A percentile compares a stretch with the other conserved stretches of the same genome.
Conservation (phyloP, 345 rosid species). For the Firmiana major region DNA sequence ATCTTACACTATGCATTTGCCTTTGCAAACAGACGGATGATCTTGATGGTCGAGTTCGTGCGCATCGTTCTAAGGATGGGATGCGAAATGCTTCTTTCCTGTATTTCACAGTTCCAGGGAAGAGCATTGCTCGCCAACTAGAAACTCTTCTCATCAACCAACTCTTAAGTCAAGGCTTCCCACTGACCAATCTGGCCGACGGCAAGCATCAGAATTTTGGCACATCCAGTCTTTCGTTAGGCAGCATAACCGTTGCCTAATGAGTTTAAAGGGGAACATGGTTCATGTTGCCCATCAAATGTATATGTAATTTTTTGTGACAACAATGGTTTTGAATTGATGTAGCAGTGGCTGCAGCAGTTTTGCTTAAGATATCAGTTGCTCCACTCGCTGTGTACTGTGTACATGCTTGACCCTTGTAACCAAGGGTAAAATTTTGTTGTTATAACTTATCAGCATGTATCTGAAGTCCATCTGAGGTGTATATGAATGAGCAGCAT, state of each 20-base stretch:
- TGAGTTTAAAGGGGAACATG: background rate
- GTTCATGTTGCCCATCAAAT: background rate
- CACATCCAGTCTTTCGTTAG: conserved; percentile 33
- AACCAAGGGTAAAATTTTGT: background rate
- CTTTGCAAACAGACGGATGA: conserved; percentile 65
- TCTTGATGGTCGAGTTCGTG: conserved; percentile 72
- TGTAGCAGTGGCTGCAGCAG: conserved; percentile 37
- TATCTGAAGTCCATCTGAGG: background rate
- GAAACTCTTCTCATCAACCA: conserved; percentile 95
- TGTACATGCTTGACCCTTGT: background rate
- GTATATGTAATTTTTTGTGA: background rate
- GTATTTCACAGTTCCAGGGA: conserved; percentile 77
- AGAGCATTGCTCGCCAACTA: conserved; percentile 86
- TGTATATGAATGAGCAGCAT: background rate
- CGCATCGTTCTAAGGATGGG: conserved; percentile 70
- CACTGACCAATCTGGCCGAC: conserved; percentile 66
- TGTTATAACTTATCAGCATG: background rate
- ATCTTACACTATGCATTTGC: background rate
- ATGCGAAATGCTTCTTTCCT: conserved; percentile 66
- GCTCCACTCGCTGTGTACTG: conserved; percentile 26
- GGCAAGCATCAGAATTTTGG: conserved; percentile 95
- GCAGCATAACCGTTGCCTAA: conserved; percentile 30
- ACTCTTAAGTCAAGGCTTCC: conserved; percentile 58
- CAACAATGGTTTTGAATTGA: background rate
- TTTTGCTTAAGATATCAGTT: conserved; percentile 44